phyloP scores from a whole-genome alignment of 768 basidiomycete genomes.

The Crassisporium funariophilum region DNA sequence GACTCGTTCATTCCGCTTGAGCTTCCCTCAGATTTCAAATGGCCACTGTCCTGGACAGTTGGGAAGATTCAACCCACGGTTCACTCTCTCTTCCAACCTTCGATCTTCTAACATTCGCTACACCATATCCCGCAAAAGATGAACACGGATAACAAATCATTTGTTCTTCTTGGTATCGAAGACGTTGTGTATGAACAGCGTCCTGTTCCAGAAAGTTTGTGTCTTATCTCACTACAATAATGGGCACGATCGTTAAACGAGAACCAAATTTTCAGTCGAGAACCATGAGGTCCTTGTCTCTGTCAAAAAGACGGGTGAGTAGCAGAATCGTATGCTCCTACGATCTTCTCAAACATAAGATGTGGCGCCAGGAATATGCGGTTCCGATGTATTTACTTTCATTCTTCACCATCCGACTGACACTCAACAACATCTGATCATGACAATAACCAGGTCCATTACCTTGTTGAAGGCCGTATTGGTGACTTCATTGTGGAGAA shows the following conservation, averaged over 20 bases:
- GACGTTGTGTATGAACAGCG: constrained; percentile 72
- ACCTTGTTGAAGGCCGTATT: constrained; percentile 75
- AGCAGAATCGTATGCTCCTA: constrained; percentile 1
- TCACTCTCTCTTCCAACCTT: too few relatives aligned
- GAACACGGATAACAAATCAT: constrained; percentile 79
- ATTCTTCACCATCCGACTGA: too few relatives aligned
- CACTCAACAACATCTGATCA: background rate
- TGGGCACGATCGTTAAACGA: constrained; percentile 6
- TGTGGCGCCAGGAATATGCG: constrained; percentile 72
- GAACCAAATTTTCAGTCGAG: constrained; percentile 44
- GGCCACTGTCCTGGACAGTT: too few relatives aligned
- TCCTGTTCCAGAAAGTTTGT: constrained; percentile 68
- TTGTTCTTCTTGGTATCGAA: constrained; percentile 72
- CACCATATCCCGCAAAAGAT: constrained; percentile 16
- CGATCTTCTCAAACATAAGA: constrained; percentile 2
- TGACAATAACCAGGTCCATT: constrained; percentile 60
- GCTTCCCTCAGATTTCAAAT: too few relatives aligned
- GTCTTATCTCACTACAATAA: background rate
- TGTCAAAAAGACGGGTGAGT: constrained; percentile 87
- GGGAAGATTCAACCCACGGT: too few relatives aligned
- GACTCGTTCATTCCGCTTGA: too few relatives aligned
- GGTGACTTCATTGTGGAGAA: constrained; percentile 77
- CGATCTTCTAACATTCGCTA: constrained; percentile 7
- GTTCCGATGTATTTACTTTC: constrained; percentile 69
- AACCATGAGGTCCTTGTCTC: constrained; percentile 82